Evolutionary conservation across 2,329 filamentous ascomycete genomes (phyloP).

Genomic region (Bipolaris oryzae): DNA sequence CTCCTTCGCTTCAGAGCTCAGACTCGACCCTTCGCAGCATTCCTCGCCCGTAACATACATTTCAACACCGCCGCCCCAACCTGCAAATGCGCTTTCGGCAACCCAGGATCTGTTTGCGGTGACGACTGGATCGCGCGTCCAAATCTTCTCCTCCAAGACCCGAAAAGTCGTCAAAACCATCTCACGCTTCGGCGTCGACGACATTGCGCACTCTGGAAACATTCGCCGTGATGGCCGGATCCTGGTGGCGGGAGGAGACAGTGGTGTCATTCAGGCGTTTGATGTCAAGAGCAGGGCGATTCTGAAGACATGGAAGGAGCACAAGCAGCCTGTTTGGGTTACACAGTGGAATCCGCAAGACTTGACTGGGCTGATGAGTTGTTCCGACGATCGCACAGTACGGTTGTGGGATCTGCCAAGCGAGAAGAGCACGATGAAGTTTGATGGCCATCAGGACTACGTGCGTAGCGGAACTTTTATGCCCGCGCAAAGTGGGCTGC

Average conservation of each 20-base stretch:
- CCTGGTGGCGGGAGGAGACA: constrained; percentile 88
- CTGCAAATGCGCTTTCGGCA: constrained; percentile 46
- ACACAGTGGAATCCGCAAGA: constrained; percentile 91
- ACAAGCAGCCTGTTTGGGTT: constrained; percentile 92
- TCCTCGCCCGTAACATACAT: constrained; percentile 91
- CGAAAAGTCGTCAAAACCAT: constrained; percentile 93
- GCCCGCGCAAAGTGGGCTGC: constrained; percentile 70
- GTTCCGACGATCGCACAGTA: constrained; percentile 91
- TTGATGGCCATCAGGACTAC: constrained; percentile 89
- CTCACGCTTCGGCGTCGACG: constrained; percentile 77
- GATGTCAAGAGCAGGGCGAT: constrained; percentile 89
- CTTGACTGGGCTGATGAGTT: constrained; percentile 83
- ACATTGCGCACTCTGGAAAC: constrained; percentile 87
- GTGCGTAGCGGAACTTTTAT: constrained; percentile 87
- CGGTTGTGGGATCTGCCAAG: constrained; percentile 91
- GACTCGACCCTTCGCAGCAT: constrained; percentile 82
- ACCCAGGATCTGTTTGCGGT: constrained; percentile 79
- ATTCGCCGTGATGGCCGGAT: constrained; percentile 88
- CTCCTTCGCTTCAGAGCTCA: constrained; percentile 88
- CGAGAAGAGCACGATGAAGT: constrained; percentile 75
- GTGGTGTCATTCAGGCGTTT: constrained; percentile 92
- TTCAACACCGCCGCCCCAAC: constrained; percentile 65
- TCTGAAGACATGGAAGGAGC: constrained; percentile 91
- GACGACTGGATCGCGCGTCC: constrained; percentile 90
- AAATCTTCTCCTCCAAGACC: constrained; percentile 91